Conservation (phyloP, 2,329 filamentous ascomycete species). For the Paramyrothecium roridum region DNA sequence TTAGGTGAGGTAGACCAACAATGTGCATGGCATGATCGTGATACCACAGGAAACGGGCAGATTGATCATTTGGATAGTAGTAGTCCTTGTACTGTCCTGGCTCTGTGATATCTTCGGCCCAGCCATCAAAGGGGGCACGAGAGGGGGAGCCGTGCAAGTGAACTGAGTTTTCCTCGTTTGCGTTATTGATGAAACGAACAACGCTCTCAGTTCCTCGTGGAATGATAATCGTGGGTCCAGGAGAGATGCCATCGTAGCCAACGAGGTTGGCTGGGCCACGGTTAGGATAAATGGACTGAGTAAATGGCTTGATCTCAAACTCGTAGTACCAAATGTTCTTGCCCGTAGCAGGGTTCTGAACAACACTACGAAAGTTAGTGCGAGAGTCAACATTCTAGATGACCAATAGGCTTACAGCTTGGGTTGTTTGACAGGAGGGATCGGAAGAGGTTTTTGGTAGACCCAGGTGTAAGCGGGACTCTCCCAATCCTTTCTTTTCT, state of each 20-base stretch:
- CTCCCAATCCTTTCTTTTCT: not conserved
- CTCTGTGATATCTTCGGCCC: constrained; percentile 49
- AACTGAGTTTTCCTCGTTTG: constrained; percentile 37
- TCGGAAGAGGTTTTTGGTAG: not conserved
- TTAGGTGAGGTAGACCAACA: constrained; percentile 11
- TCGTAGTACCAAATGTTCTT: constrained; percentile 33
- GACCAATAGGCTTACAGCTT: not conserved
- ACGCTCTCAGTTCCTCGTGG: constrained; percentile 47
- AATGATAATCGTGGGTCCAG: constrained; percentile 51
- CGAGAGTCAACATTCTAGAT: not conserved
- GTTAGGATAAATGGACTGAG: constrained; percentile 31
- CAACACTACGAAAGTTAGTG: constrained; percentile 12
- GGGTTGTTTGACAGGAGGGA: constrained; percentile 1
- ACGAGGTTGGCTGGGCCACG: constrained; percentile 24
- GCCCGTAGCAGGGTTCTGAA: constrained; percentile 31
- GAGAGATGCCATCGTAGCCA: constrained; percentile 53
- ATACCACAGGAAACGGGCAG: constrained; percentile 54
- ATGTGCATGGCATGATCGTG: constrained; percentile 42
- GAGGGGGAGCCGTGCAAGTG: constrained; percentile 55
- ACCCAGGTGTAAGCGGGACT: not conserved
- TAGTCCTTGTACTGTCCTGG: constrained; percentile 58
- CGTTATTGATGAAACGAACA: constrained; percentile 51
- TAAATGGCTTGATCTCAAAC: constrained; percentile 26
- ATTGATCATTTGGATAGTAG: constrained; percentile 56
- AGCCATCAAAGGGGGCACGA: constrained; percentile 21